phyloP scores from a whole-genome alignment of 139 green algal genomes.

The Pleodorina starrii region DNA sequence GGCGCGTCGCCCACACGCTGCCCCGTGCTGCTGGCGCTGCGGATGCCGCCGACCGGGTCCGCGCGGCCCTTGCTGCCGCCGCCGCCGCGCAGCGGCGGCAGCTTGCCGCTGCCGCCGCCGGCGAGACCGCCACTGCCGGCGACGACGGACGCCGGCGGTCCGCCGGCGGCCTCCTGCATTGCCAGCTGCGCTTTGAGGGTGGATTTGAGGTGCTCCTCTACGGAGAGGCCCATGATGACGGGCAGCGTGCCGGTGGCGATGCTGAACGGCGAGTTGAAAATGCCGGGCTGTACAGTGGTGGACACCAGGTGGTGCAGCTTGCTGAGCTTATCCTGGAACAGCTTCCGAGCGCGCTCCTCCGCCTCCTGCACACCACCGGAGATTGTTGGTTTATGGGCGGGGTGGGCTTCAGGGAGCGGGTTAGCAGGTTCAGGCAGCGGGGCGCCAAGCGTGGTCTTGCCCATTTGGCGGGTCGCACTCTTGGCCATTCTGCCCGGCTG shows the following conservation, averaged over 20 bases:
- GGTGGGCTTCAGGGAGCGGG: too few species aligned
- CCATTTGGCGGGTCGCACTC: too few species aligned
- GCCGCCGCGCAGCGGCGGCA: slow-evolving; percentile 18
- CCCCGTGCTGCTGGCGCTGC: not conserved
- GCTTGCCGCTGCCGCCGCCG: slow-evolving; percentile 18
- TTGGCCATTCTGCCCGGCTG: too few species aligned
- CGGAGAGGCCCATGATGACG: slow-evolving; percentile 60
- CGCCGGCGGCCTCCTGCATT: not conserved
- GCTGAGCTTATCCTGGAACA: slow-evolving; percentile 61
- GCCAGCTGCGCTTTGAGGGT: slow-evolving; percentile 57
- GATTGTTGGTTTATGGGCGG: too few species aligned
- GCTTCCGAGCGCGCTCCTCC: slow-evolving; percentile 51
- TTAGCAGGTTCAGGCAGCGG: too few species aligned
- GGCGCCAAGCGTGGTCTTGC: too few species aligned
- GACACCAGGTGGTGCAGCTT: slow-evolving; percentile 78
- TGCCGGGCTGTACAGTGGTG: slow-evolving; percentile 64
- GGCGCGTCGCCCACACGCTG: not conserved
- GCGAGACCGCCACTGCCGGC: not conserved
- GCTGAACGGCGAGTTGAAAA: slow-evolving; percentile 76
- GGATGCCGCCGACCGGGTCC: not conserved
- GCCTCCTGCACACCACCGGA: too few species aligned
- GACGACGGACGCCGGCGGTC: not conserved
- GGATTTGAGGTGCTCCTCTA: slow-evolving; percentile 77
- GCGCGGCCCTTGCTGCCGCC: not conserved
- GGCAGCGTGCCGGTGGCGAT: slow-evolving; percentile 59